Conservation (phyloP, 495 filamentous ascomycete genomes). For the Penicillium longicatenatum region DNA sequence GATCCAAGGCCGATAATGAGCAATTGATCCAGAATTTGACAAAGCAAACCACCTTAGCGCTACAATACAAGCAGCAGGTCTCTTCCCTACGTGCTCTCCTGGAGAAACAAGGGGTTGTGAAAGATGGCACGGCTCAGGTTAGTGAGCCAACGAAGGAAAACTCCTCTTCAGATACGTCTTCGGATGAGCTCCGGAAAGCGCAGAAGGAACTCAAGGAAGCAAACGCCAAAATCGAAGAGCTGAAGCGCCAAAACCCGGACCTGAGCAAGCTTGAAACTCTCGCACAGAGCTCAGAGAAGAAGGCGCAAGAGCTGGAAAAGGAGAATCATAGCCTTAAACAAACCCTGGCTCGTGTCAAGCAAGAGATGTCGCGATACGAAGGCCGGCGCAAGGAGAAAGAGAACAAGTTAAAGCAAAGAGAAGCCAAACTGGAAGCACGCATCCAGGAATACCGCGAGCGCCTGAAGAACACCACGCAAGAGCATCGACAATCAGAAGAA, state of each 20-base stretch:
- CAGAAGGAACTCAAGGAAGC: slow-evolving; percentile 55
- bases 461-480: slow-evolving; percentile 36
- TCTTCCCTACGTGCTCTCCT: slow-evolving; percentile 57
- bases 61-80: slow-evolving; percentile 68
- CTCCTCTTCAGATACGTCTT: slow-evolving; percentile 42
- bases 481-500: slow-evolving; percentile 44
- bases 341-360: slow-evolving; percentile 53
- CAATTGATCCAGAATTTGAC: slow-evolving; percentile 59
- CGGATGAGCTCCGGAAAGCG: slow-evolving; percentile 44
- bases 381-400: slow-evolving; percentile 54
- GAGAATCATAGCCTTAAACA: slow-evolving; percentile 56
- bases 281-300: slow-evolving; percentile 65
- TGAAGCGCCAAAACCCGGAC: slow-evolving; percentile 54
- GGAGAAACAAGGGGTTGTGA: slow-evolving; percentile 52
- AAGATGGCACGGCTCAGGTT: slow-evolving; percentile 39
- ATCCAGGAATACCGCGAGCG: slow-evolving; percentile 49
- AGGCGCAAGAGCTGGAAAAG: slow-evolving; percentile 60
- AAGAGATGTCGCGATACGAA: slow-evolving; percentile 55
- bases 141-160: slow-evolving; percentile 49
- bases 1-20: slow-evolving; percentile 48
- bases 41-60: slow-evolving; percentile 66
- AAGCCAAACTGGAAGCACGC: slow-evolving; percentile 47
- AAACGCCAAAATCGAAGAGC: slow-evolving; percentile 60
- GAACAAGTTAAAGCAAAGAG: slow-evolving; percentile 50
- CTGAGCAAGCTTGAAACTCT: slow-evolving; percentile 55